Conservation (phyloP, 352 stramenopile genomes). For the Phytophthora meadii region DNA sequence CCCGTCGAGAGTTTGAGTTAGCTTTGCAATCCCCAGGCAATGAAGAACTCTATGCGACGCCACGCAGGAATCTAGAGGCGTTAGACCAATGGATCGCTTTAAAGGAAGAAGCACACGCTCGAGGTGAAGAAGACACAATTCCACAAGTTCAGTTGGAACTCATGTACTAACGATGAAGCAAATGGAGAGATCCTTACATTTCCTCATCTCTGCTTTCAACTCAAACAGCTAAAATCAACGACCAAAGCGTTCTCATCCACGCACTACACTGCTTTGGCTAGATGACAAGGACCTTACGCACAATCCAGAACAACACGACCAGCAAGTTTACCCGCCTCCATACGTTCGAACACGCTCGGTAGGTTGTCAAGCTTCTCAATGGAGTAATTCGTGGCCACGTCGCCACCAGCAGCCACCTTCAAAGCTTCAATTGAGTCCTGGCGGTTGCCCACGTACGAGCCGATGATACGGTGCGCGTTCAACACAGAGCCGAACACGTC, state of each 20-base stretch:
- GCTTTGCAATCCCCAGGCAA: conserved; percentile 27
- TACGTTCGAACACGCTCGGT: conserved; percentile 52
- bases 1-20: conserved; percentile 25
- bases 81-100: conserved; percentile 19
- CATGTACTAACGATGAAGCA: conserved; percentile 21
- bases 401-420: conserved; percentile 50
- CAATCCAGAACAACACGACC: conserved; percentile 60
- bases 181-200: neutral
- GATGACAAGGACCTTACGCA: conserved; percentile 33
- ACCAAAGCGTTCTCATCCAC: neutral
- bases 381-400: conserved; percentile 51
- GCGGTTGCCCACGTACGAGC: conserved; percentile 62
- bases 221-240: neutral
- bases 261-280: neutral
- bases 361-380: conserved; percentile 53
- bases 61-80: conserved; percentile 17
- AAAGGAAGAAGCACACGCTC: conserved; percentile 6
- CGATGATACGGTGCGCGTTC: conserved; percentile 56
- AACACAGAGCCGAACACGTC: conserved; percentile 49
- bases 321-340: conserved; percentile 45
- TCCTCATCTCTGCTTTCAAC: neutral
- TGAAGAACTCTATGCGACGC: conserved; percentile 19
- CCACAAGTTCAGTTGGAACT: conserved; percentile 17
- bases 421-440: conserved; percentile 64
- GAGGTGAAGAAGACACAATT: conserved; percentile 15